Evolutionary conservation across 768 basidiomycete species (phyloP), one percentile per base, ranked within the genome.

Genomic region (Sarcodon aspratus): DNA sequence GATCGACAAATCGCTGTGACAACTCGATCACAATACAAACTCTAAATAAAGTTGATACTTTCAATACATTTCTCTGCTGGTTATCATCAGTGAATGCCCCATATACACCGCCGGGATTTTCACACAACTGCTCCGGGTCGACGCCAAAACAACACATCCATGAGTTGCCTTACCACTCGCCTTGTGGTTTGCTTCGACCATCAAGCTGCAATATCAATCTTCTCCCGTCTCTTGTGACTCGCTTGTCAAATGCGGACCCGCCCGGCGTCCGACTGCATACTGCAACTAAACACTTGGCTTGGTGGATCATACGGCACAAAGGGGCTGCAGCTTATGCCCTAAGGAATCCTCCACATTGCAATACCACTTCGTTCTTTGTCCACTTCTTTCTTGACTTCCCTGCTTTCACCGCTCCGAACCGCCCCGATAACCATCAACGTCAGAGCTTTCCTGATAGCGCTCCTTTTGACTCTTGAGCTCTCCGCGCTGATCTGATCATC

Each of bases 271-370:
- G 15, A 15, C 36, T 37, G 36, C 21, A 27, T 27, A 27, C 21
- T 27, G 21, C 21, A 27, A 27, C 2, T 27, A 27, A 15, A 11
- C 36, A 15, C 11, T 15, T 37, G 11, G 36, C 11, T 37, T 15
- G 11, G 11, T 17, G 2, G 13, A 17, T 17, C 37, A 13, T 13
- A 13, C 37, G 37, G 17, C 4, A 38, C 13, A 13, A 13, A 38
- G 37, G 15, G 6, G 18, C 1, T 18, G 11, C 55, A 52, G 21
- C 21, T 27, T 27, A 27, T 27, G 21, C 21, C 21, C 21, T 27
- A 81, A 15, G 77, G 76, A 46, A 82, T 80, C 43, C 80, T 63
- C 78, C 79, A 82, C 71, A 82, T 77, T 2, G 74, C 80, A 49
- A 85, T 77, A 1, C 82, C 80, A 51, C 71, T 69, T 43, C 79